A percentile compares a stretch with the other conserved stretches of the same genome.
phyloP scores from a whole-genome alignment of 768 basidiomycete genomes.

The Flagelloscypha sp. region DNA sequence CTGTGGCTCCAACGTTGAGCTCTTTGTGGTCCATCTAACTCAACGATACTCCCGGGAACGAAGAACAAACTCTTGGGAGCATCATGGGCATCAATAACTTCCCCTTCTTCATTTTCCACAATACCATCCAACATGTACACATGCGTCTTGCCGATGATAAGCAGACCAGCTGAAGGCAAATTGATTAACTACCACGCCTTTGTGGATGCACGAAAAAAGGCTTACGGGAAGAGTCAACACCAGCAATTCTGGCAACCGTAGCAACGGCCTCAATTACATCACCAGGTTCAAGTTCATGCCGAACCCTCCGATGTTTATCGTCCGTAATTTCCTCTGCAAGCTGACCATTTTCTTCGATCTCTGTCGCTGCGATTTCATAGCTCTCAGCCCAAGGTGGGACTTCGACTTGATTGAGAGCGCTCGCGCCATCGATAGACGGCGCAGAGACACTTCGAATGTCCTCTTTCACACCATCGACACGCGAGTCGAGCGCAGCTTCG shows the following conservation, averaged over 20 bases:
- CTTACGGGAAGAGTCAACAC: constrained; percentile 88
- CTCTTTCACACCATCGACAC: constrained; percentile 36
- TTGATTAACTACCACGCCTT: neutral
- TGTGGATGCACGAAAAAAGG: constrained; percentile 9
- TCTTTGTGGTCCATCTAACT: constrained; percentile 69
- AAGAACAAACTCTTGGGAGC: constrained; percentile 76
- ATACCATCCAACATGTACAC: constrained; percentile 88
- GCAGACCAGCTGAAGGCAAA: constrained; percentile 56
- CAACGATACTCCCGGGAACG: constrained; percentile 77
- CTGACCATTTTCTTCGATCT: constrained; percentile 54
- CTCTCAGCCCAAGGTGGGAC: constrained; percentile 68
- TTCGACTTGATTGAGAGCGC: constrained; percentile 45
- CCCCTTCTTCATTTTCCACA: constrained; percentile 78
- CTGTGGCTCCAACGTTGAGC: constrained; percentile 80
- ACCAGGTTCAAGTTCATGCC: constrained; percentile 81
- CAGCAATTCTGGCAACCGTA: constrained; percentile 82
- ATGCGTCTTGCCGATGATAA: constrained; percentile 80
- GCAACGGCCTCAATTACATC: constrained; percentile 83
- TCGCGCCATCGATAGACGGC: constrained; percentile 42
- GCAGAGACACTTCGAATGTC: constrained; percentile 41
- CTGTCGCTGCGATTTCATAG: constrained; percentile 58
- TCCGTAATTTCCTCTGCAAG: constrained; percentile 74
- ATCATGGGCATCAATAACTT: constrained; percentile 81
- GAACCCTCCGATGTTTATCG: constrained; percentile 80
- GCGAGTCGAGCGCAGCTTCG: constrained; percentile 34